Evolutionary conservation across 805 yeast species (phyloP).

Genomic region (Saturnispora kantuleensis): DNA sequence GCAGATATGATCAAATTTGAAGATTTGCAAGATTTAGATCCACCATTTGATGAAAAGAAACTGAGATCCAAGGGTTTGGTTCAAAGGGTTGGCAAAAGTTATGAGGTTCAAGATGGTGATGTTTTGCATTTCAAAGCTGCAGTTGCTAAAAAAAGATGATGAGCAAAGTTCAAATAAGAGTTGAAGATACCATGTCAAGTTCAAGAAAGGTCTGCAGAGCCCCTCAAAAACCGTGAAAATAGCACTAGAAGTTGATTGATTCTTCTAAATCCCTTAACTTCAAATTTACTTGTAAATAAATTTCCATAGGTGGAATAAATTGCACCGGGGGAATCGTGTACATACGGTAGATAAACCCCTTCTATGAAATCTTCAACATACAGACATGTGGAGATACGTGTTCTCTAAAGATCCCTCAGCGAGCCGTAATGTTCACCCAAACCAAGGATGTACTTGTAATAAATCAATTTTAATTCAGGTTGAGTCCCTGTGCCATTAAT

Average conservation of each 20-base stretch:
- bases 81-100: slow-evolving; percentile 86
- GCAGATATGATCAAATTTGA: slow-evolving; percentile 86
- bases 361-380: too few species aligned
- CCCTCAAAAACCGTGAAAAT: too few species aligned
- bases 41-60: slow-evolving; percentile 60
- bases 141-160: slow-evolving; percentile 27
- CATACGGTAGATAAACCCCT: too few species aligned
- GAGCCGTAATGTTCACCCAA: slow-evolving; percentile 96
- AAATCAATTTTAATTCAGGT: slow-evolving; percentile 60
- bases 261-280: not conserved
- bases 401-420: slow-evolving; percentile 25
- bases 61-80: slow-evolving; percentile 87
- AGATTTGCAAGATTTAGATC: slow-evolving; percentile 58
- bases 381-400: too few species aligned
- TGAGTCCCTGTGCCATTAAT: slow-evolving; percentile 51
- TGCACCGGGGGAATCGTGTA: too few species aligned
- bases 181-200: too few species aligned
- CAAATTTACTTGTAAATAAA: not conserved
- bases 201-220: too few species aligned
- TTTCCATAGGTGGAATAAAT: too few species aligned
- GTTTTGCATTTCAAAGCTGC: slow-evolving; percentile 88
- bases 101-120: slow-evolving; percentile 93
- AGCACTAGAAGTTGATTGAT: too few species aligned
- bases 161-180: not conserved
- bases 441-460: slow-evolving; percentile 76